Evolutionary conservation across 164 flowering plant species (phyloP), one percentile per base, ranked within the genome.

Genomic region (Brasenia schreberi): DNA sequence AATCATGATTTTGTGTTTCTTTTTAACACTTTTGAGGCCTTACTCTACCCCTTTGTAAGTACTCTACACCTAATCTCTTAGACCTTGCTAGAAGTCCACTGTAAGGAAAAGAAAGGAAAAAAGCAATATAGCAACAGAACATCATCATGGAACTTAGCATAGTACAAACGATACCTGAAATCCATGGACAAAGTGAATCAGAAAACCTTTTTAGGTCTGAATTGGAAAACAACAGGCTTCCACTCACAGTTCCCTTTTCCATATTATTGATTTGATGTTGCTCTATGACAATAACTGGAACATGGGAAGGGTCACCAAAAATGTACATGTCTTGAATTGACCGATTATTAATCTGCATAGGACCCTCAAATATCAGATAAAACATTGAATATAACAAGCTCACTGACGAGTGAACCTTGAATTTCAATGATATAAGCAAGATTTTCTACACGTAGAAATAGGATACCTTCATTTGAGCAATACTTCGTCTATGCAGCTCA

Each of bases 251-350:
- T 65, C 82, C 87, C 56, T 79, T 65, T 4, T 90, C 86, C 62
- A 83, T 80, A 89, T 87, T 89, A 65, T 83, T 72, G 52, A 87
- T 61, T 16, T 18, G 90, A 66, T 90, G 92, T 69, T 62, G 69
- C 61, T 95, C 99, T 59, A 91, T 83, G 70, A 87, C 79, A 65
- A 95, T 65, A 64, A 95, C 82, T 65, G 99, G 99, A 71, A 88
- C 76, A 62, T 72, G 81, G 4, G 83, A 80, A 71, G 97, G 97
- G 72, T 89, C 92, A 33, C 86, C 86, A 79, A 88, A 95, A 68
- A 95, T 85, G 63, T 88, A 81, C 96, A 92, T 71, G 79, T 95
- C 99, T 80, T 92, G 97, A 76, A 95, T 85, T 45, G 92, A 83
- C 59, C 84, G 83, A 73, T 70, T 85, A 71, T 92, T 92, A 63